Evolutionary conservation across 257 asterid genomes (phyloP).

Genomic region (Verbascum thapsus): DNA sequence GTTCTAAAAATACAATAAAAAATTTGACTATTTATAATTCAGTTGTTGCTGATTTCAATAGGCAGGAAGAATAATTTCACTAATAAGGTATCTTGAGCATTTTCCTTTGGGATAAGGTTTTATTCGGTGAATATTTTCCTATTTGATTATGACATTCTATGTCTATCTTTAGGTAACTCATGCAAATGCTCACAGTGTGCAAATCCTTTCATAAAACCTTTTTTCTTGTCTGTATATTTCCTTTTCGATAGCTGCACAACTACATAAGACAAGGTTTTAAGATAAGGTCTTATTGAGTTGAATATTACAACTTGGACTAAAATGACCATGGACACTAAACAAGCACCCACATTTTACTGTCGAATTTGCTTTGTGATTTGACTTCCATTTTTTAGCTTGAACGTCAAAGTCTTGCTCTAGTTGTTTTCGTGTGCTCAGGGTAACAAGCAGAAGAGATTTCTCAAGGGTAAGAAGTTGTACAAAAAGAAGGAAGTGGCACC

Average conservation of each 20-base stretch:
- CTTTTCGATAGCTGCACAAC: neutral
- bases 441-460: constrained; percentile 44
- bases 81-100: too few species aligned
- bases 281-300: neutral
- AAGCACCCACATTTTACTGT: neutral
- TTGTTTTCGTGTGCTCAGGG: constrained; percentile 56
- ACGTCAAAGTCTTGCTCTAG: constrained; percentile 56
- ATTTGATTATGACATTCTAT: too few species aligned
- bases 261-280: too few species aligned
- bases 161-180: too few species aligned
- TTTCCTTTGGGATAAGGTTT: too few species aligned
- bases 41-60: neutral
- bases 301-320: neutral
- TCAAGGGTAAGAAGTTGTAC: constrained; percentile 48
- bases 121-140: too few species aligned
- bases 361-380: constrained; percentile 8
- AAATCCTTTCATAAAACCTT: too few species aligned
- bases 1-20: neutral
- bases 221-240: neutral
- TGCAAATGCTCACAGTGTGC: too few species aligned
- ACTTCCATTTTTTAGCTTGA: constrained; percentile 30
- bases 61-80: neutral
- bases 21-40: too few species aligned
- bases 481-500: constrained; percentile 44
- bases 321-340: neutral